These are phyloP conservation scores for Moniliophthora roreri DNA, from an alignment of 1,284 basidiomycete species.

Conservation along the genomic window DNA sequence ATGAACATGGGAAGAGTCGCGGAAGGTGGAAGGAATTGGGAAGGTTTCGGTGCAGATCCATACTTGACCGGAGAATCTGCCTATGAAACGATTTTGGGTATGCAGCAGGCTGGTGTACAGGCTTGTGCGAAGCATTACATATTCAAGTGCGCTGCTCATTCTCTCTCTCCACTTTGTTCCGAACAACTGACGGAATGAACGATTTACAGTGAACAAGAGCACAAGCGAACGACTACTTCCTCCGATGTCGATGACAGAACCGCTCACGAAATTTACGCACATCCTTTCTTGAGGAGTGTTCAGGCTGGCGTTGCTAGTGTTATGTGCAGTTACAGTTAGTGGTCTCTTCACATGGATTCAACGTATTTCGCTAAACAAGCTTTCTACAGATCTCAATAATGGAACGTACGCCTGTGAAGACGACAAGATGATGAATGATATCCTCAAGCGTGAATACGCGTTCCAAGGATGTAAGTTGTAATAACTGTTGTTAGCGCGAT, in stretches of 20 bases:
- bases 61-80: slow-evolving; percentile 73
- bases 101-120: slow-evolving; percentile 74
- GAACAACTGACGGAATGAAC: slow-evolving; percentile 7
- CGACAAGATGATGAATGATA: slow-evolving; percentile 69
- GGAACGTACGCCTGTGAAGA: slow-evolving; percentile 82
- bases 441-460: slow-evolving; percentile 78
- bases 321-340: slow-evolving; percentile 73
- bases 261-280: slow-evolving; percentile 71
- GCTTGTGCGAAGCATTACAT: slow-evolving; percentile 79
- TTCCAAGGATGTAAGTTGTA: slow-evolving; percentile 68
- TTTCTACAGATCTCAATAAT: slow-evolving; percentile 59
- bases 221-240: slow-evolving; percentile 49
- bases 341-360: neutral
- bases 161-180: neutral
- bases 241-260: slow-evolving; percentile 80
- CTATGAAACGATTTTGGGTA: slow-evolving; percentile 73
- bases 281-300: slow-evolving; percentile 74
- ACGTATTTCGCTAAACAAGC: neutral
- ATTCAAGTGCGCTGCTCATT: slow-evolving; percentile 52
- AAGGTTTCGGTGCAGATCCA: slow-evolving; percentile 81
- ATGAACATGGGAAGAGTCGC: slow-evolving; percentile 74
- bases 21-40: slow-evolving; percentile 80
- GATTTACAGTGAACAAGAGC: slow-evolving; percentile 61
- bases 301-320: slow-evolving; percentile 74
- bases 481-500: neutral